Conservation (phyloP, 208 protist genomes). For the Leishmania aethiopica region DNA sequence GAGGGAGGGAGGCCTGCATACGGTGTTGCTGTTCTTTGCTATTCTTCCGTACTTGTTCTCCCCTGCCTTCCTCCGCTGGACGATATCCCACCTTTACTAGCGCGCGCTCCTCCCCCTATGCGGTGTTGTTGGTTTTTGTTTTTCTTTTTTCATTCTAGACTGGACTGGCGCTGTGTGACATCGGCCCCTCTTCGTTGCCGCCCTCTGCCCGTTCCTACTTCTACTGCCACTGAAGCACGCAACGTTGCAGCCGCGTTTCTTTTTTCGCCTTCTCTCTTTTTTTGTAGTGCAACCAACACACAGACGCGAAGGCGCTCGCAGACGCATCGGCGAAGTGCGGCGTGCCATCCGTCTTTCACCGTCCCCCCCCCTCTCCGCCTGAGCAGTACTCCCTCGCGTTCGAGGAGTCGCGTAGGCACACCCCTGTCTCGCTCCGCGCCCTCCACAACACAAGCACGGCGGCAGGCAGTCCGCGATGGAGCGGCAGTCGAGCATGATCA, state of each 20-base stretch:
- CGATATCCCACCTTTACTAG: no score
- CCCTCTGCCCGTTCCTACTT: neutral
- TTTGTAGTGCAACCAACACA: neutral
- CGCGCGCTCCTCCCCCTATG: no score
- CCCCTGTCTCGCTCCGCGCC: neutral
- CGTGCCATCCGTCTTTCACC: neutral
- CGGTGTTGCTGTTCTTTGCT: neutral
- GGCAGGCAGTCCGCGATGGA: slow-evolving; percentile 10
- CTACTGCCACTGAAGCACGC: neutral
- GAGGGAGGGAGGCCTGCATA: neutral
- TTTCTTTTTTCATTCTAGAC: neutral
- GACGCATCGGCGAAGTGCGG: neutral
- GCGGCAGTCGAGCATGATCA: neutral
- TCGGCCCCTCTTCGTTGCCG: neutral
- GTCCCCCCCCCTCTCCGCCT: neutral
- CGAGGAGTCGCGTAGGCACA: neutral
- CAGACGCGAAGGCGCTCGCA: neutral
- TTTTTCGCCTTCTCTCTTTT: neutral
- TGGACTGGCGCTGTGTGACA: no score
- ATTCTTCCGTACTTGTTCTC: neutral
- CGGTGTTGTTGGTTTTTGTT: no score
- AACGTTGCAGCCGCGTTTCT: neutral
- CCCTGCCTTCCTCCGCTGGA: no score
- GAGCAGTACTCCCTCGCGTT: neutral
- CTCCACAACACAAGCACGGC: neutral